Percentiles rank a stretch among this genome's conserved stretches.
Evolutionary conservation across 768 basidiomycete species (phyloP).

Genomic region (Rubroboletus satanas): DNA sequence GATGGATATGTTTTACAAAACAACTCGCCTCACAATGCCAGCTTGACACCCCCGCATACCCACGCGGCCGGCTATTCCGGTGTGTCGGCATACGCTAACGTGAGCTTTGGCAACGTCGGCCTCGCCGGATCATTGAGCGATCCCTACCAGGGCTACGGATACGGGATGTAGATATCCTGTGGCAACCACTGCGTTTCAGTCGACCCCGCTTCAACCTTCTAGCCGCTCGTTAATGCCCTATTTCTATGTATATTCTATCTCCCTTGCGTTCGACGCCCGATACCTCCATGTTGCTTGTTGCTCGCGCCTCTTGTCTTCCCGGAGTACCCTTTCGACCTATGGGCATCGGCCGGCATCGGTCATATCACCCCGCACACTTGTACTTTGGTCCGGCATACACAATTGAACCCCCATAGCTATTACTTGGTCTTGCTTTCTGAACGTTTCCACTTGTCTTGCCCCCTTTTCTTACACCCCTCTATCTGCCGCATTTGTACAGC

Average conservation of each 20-base stretch:
- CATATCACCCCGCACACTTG: constrained; percentile 59
- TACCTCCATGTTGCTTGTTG: constrained; percentile 33
- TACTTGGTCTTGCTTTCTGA: constrained; percentile 36
- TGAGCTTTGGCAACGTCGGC: constrained; percentile 47
- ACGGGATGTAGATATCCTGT: constrained; percentile 62
- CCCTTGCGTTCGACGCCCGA: constrained; percentile 32
- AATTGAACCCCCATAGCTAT: constrained; percentile 35
- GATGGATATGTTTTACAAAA: constrained; percentile 81
- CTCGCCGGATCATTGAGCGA: constrained; percentile 58
- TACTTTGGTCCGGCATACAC: constrained; percentile 67
- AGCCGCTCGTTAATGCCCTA: constrained; percentile 31
- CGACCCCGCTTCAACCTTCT: constrained; percentile 10
- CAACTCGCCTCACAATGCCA: constrained; percentile 62
- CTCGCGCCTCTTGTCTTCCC: constrained; percentile 38
- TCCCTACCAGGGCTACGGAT: constrained; percentile 77
- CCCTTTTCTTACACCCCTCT: constrained; percentile 18
- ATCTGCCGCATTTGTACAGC: constrained; percentile 48
- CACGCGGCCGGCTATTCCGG: constrained; percentile 55
- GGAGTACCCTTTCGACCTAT: constrained; percentile 33
- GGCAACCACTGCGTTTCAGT: constrained; percentile 27
- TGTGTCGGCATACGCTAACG: constrained; percentile 50
- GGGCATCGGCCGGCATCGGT: constrained; percentile 37
- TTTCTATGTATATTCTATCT: constrained; percentile 38
- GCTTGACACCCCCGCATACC: constrained; percentile 53
- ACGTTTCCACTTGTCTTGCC: constrained; percentile 26